Conservation (phyloP, 2,329 filamentous ascomycete genomes). For the Aphanocladium album region DNA sequence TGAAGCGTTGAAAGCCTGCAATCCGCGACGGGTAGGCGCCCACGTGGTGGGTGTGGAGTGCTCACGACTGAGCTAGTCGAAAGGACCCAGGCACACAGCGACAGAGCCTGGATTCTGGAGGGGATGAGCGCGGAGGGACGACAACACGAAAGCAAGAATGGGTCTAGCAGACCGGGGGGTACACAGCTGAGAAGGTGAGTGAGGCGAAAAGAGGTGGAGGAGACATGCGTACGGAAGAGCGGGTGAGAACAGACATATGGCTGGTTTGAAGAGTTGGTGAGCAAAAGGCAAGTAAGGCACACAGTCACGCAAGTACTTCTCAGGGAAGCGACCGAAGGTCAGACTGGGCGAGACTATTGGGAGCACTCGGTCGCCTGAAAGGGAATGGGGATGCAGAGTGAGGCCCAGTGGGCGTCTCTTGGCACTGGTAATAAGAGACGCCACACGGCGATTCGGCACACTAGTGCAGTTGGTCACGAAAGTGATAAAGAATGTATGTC, state of each 20-base stretch:
- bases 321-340: slow-evolving; percentile 4
- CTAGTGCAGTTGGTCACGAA: background rate
- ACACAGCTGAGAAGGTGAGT: background rate
- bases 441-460: background rate
- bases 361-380: slow-evolving; percentile 8
- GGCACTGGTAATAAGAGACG: background rate
- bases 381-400: background rate
- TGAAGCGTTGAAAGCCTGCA: slow-evolving; percentile 4
- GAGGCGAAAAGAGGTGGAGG: background rate
- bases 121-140: background rate
- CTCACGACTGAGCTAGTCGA: background rate
- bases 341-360: background rate
- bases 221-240: background rate
- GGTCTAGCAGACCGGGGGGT: background rate
- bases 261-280: background rate
- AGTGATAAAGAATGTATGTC: background rate
- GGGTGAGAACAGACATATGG: background rate
- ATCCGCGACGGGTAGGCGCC: slow-evolving; percentile 5
- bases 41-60: slow-evolving; percentile 7
- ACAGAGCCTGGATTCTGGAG: background rate
- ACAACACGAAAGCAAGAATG: background rate
- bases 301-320: background rate
- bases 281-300: background rate
- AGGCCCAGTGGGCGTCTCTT: background rate
- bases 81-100: background rate